phyloP scores from a whole-genome alignment of 192 early-diverging fungal species.

The Backusella australiensis region DNA sequence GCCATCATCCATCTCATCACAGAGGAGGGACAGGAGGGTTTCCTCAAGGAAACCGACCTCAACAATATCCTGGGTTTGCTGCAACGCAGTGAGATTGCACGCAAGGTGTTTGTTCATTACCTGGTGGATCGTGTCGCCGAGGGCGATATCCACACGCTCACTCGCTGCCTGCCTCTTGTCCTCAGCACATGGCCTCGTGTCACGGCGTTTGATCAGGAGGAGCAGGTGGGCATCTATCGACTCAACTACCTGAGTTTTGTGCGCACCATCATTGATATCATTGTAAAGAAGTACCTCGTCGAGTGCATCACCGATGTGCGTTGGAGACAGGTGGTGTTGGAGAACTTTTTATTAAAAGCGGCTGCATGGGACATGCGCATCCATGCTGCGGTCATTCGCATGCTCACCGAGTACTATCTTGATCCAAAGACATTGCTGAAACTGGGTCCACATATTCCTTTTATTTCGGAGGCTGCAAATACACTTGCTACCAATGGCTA shows the following conservation, averaged over 20 bases:
- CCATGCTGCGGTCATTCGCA: slow-evolving; percentile 34
- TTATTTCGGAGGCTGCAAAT: slow-evolving; percentile 21
- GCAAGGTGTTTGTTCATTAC: slow-evolving; percentile 53
- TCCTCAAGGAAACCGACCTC: slow-evolving; percentile 24
- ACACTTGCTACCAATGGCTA: neutral
- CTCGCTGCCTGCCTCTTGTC: slow-evolving; percentile 37
- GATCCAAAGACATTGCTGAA: slow-evolving; percentile 21
- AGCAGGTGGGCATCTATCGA: slow-evolving; percentile 25
- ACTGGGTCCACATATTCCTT: slow-evolving; percentile 20
- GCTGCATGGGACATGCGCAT: slow-evolving; percentile 35
- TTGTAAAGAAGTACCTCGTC: slow-evolving; percentile 38
- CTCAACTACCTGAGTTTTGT: slow-evolving; percentile 50
- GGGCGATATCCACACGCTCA: slow-evolving; percentile 37
- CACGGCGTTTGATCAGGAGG: slow-evolving; percentile 30
- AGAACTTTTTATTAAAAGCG: slow-evolving; percentile 40
- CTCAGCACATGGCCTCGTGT: slow-evolving; percentile 22
- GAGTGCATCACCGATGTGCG: slow-evolving; percentile 35
- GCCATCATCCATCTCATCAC: slow-evolving; percentile 22
- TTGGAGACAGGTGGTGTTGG: slow-evolving; percentile 41
- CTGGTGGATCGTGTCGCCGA: slow-evolving; percentile 38
- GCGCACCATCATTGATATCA: slow-evolving; percentile 35
- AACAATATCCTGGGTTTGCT: slow-evolving; percentile 29
- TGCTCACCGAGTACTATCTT: slow-evolving; percentile 34
- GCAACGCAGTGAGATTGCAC: slow-evolving; percentile 43
- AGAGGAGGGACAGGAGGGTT: slow-evolving; percentile 20